Conservation (phyloP, 2,329 filamentous ascomycete species). For the Helminthosporium solani region DNA sequence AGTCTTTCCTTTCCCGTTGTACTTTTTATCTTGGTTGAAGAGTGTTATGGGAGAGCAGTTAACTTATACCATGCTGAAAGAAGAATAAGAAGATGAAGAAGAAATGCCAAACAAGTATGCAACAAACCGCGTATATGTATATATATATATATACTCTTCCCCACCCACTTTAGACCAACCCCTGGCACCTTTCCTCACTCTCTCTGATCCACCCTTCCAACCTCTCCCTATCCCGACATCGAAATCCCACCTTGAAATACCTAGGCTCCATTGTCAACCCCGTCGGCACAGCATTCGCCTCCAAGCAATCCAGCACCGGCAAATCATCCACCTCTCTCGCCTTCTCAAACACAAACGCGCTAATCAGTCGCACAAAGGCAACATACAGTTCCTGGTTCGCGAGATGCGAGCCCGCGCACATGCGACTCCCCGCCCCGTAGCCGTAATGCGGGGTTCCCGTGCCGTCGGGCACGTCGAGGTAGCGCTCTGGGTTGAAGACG, state of each 20-base stretch:
- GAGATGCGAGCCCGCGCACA: slow-evolving; percentile 51
- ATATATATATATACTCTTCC: no score
- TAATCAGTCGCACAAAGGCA: slow-evolving; percentile 51
- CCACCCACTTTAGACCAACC: slow-evolving; percentile 30
- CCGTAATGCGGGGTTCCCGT: slow-evolving; percentile 52
- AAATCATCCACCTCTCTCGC: slow-evolving; percentile 43
- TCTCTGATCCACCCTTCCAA: slow-evolving; percentile 50
- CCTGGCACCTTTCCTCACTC: slow-evolving; percentile 49
- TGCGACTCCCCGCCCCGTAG: slow-evolving; percentile 50
- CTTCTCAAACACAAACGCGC: slow-evolving; percentile 49
- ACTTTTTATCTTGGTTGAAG: no score
- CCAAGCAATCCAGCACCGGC: slow-evolving; percentile 48
- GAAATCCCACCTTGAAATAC: slow-evolving; percentile 52
- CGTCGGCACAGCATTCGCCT: slow-evolving; percentile 50
- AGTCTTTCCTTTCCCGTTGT: no score
- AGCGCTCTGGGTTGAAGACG: slow-evolving; percentile 70
- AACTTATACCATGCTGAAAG: no score
- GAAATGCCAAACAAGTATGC: no score
- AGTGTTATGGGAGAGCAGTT: no score
- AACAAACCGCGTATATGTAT: no score
- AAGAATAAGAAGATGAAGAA: no score
- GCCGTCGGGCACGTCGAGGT: slow-evolving; percentile 53
- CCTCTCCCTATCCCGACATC: slow-evolving; percentile 43
- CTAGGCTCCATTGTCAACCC: slow-evolving; percentile 53
- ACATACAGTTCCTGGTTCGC: slow-evolving; percentile 46